These are phyloP conservation scores for Komagataella pseudopastoris DNA, from an alignment of 805 yeast species.

Conservation along the genomic window DNA sequence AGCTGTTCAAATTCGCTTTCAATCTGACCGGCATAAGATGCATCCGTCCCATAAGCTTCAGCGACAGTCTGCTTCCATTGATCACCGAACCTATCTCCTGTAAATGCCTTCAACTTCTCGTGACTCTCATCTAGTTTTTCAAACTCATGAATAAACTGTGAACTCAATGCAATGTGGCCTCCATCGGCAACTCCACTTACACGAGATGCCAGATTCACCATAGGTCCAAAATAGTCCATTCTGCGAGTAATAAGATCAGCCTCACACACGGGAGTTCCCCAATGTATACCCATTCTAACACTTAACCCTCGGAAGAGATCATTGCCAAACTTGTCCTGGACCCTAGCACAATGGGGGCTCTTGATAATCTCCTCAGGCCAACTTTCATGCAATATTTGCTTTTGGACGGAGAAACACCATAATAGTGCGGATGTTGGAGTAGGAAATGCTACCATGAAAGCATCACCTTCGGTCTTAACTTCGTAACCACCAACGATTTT, in stretches of 20 bases:
- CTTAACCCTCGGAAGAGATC: slow-evolving; percentile 77
- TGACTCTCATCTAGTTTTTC: slow-evolving; percentile 39
- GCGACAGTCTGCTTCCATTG: slow-evolving; percentile 10
- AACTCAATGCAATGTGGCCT: slow-evolving; percentile 86
- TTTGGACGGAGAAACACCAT: slow-evolving; percentile 92
- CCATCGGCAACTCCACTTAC: slow-evolving; percentile 95
- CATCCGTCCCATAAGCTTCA: slow-evolving; percentile 27
- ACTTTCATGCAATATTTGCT: slow-evolving; percentile 68
- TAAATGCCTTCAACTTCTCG: slow-evolving; percentile 21
- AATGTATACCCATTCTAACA: slow-evolving; percentile 96
- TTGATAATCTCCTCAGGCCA: slow-evolving; percentile 93
- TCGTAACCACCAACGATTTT: slow-evolving; percentile 95
- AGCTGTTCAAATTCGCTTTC: slow-evolving; percentile 54
- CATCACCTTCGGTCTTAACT: slow-evolving; percentile 98
- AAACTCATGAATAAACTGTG: slow-evolving; percentile 69
- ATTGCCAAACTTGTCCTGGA: slow-evolving; percentile 45
- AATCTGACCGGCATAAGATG: slow-evolving; percentile 35
- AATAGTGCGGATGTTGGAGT: slow-evolving; percentile 79
- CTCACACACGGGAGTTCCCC: slow-evolving; percentile 97
- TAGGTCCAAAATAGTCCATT: slow-evolving; percentile 98
- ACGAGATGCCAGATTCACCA: slow-evolving; percentile 92
- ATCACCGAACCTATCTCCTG: slow-evolving; percentile 13
- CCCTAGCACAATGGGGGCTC: slow-evolving; percentile 72
- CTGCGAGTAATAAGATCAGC: slow-evolving; percentile 88
- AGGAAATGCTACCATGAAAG: slow-evolving; percentile 95